Evolutionary conservation across 495 filamentous ascomycete genomes (phyloP).

Genomic region (Aspergillus hancockii): DNA sequence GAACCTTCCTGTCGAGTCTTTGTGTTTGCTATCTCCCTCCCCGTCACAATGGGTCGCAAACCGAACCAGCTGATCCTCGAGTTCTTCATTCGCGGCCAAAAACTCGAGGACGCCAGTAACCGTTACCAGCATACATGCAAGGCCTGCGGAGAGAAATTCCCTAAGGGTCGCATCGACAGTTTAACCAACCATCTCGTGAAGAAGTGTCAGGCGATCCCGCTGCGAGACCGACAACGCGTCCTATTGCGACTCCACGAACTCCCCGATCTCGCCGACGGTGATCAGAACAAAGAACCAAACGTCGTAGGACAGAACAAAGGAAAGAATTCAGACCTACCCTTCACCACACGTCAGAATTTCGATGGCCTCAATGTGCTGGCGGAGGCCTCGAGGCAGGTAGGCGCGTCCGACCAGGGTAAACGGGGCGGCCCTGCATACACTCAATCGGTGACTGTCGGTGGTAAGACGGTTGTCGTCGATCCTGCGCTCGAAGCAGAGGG

Average conservation of each 20-base stretch:
- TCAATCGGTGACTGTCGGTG: slow-evolving; percentile 48
- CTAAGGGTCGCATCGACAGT: slow-evolving; percentile 80
- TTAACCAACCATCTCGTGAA: slow-evolving; percentile 76
- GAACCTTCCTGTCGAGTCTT: slow-evolving; percentile 10
- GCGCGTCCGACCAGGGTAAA: slow-evolving; percentile 47
- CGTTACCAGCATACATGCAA: slow-evolving; percentile 87
- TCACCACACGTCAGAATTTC: slow-evolving; percentile 57
- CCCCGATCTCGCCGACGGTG: slow-evolving; percentile 40
- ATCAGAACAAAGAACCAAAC: slow-evolving; percentile 39
- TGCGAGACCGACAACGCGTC: slow-evolving; percentile 66
- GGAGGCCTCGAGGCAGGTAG: slow-evolving; percentile 76
- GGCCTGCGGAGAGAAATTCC: slow-evolving; percentile 79
- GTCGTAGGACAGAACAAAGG: slow-evolving; percentile 39
- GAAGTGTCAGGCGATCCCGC: slow-evolving; percentile 73
- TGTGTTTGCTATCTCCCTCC: slow-evolving; percentile 19
- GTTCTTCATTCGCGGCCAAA: slow-evolving; percentile 80
- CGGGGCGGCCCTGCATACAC: slow-evolving; percentile 42
- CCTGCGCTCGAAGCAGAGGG: slow-evolving; percentile 49
- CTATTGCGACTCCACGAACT: slow-evolving; percentile 58
- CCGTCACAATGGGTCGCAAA: slow-evolving; percentile 67
- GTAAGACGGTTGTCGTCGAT: slow-evolving; percentile 50
- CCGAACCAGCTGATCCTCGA: slow-evolving; percentile 80
- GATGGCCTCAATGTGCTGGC: slow-evolving; percentile 78
- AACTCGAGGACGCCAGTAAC: slow-evolving; percentile 82
- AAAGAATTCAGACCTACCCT: slow-evolving; percentile 41